A percentile compares a stretch with the other conserved stretches of the same genome.
Conservation (phyloP, 1,284 basidiomycete species). For the Singerocomus inundabilis region DNA sequence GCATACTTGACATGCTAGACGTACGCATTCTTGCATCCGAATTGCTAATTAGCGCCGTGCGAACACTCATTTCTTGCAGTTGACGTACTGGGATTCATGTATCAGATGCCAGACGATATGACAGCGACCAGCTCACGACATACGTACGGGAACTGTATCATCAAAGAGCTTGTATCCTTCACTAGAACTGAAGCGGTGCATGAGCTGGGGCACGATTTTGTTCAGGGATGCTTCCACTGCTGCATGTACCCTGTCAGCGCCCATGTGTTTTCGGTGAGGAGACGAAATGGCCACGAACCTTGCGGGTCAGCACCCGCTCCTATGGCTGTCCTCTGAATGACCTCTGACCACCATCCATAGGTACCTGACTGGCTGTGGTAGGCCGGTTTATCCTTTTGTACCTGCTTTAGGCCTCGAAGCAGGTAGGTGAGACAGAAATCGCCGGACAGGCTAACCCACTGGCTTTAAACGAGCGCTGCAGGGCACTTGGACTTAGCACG, state of each 20-base stretch:
- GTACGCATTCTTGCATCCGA: conserved; percentile 67
- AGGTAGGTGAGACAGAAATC: conserved; percentile 2
- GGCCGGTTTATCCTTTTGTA: conserved; percentile 58
- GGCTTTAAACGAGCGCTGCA: conserved; percentile 66
- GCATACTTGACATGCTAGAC: conserved; percentile 22
- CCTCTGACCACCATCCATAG: conserved; percentile 68
- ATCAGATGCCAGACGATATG: conserved; percentile 9
- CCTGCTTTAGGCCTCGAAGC: conserved; percentile 55
- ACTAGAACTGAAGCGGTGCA: conserved; percentile 63
- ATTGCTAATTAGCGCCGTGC: conserved; percentile 66
- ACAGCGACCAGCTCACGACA: conserved; percentile 25
- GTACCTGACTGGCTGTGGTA: conserved; percentile 45
- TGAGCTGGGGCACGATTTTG: conserved; percentile 53
- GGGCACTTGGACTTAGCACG: conserved; percentile 45
- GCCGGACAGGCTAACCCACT: conserved; percentile 36
- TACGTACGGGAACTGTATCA: conserved; percentile 61
- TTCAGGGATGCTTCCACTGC: conserved; percentile 51
- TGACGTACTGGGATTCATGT: conserved; percentile 40
- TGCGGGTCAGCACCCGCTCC: conserved; percentile 63
- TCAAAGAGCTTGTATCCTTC: conserved; percentile 69
- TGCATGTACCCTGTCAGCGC: conserved; percentile 29
- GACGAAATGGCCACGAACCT: conserved; percentile 36
- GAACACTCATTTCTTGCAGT: conserved; percentile 45
- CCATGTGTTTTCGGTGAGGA: conserved; percentile 26
- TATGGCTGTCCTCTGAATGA: conserved; percentile 67